Evolutionary conservation across 176 grass and related monocot genomes (phyloP).

Genomic region (Cymbopogon citratus): DNA sequence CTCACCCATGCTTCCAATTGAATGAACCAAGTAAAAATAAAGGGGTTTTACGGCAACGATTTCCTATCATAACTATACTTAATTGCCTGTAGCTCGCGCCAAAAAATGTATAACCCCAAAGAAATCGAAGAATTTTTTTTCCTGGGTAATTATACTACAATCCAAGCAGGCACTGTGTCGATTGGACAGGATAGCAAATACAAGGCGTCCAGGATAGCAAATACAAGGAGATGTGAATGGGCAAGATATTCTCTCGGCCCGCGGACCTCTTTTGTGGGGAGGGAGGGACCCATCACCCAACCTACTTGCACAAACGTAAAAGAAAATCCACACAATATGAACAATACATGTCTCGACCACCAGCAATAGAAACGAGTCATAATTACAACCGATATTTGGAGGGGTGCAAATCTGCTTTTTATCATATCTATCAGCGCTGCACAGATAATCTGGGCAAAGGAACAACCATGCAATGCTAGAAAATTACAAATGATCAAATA

Average conservation of each 20-base stretch:
- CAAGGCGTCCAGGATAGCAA: too few species aligned
- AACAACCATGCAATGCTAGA: neutral
- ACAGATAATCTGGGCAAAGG: neutral
- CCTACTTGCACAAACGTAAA: neutral
- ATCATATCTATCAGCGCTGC: neutral
- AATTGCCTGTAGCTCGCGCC: neutral
- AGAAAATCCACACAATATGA: neutral
- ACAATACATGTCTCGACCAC: neutral
- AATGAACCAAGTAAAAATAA: too few species aligned
- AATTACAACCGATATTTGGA: neutral
- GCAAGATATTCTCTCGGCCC: neutral
- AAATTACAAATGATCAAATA: slow-evolving; percentile 24
- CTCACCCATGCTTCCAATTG: too few species aligned
- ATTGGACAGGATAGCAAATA: too few species aligned
- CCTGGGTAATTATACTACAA: neutral
- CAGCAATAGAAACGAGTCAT: neutral
- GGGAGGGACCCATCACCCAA: neutral
- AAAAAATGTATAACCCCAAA: neutral
- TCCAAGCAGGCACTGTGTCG: neutral
- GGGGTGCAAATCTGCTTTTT: neutral
- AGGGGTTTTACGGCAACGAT: too few species aligned
- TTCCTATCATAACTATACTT: neutral
- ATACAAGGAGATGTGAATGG: too few species aligned
- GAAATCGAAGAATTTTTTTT: too few species aligned
- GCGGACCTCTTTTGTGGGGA: neutral